Conservation (phyloP, 2,329 filamentous ascomycete genomes). For the Aspergillus spinulosporus region DNA sequence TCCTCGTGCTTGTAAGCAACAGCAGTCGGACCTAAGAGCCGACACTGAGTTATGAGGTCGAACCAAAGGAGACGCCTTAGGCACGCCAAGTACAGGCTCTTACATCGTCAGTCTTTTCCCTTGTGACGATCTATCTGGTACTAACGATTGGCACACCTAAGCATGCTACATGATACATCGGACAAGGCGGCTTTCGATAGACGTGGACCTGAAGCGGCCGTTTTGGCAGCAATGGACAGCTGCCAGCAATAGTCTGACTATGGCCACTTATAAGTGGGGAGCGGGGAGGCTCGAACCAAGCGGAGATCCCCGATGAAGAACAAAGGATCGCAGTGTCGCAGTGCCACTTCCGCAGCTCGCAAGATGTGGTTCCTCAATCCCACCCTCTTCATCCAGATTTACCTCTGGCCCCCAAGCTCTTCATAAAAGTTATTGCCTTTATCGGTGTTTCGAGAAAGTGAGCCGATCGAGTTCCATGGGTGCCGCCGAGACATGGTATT, state of each 20-base stretch:
- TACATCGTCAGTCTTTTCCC: neutral
- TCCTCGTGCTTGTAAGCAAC: neutral
- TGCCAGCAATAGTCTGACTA: constrained; percentile 7
- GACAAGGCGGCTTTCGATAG: neutral
- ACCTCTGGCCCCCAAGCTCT: neutral
- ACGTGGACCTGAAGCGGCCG: constrained; percentile 8
- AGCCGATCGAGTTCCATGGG: constrained; percentile 4
- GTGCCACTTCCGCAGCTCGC: neutral
- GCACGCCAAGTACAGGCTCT: neutral
- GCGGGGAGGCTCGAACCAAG: constrained; percentile 13
- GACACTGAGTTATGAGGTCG: neutral
- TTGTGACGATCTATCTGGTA: neutral
- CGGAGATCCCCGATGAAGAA: constrained; percentile 25
- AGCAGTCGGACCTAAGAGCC: neutral
- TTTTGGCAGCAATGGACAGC: constrained; percentile 4
- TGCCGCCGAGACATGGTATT: constrained; percentile 1
- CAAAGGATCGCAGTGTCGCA: constrained; percentile 10
- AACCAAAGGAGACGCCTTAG: neutral
- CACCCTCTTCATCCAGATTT: neutral
- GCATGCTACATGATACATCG: neutral
- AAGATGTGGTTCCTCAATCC: neutral
- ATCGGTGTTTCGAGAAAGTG: neutral
- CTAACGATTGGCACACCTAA: constrained; percentile 4
- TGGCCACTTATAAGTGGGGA: constrained; percentile 13
- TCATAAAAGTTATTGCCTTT: neutral